Percentiles rank a stretch among this genome's conserved stretches.
Evolutionary conservation across 768 basidiomycete genomes (phyloP).

Genomic region (Xerocomellus intermedius): DNA sequence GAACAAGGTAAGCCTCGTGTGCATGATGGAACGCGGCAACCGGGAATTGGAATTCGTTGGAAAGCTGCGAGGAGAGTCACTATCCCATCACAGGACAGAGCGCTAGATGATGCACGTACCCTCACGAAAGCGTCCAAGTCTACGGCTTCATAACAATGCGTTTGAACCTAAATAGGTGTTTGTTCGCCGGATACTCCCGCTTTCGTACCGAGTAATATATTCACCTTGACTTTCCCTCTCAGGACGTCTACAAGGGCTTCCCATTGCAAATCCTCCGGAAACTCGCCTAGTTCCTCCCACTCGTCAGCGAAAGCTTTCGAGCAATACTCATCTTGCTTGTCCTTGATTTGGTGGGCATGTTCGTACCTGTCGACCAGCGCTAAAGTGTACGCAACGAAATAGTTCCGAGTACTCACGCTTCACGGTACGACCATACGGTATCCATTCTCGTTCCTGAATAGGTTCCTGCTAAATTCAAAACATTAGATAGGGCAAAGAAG

Average conservation of each 20-base stretch:
- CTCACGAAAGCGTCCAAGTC: constrained; percentile 68
- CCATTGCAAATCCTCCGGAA: constrained; percentile 71
- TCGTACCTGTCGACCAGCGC: constrained; percentile 43
- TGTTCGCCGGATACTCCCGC: background rate
- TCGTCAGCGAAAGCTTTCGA: constrained; percentile 43
- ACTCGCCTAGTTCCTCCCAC: constrained; percentile 48
- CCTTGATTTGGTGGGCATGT: constrained; percentile 60
- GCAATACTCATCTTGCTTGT: constrained; percentile 70
- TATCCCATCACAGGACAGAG: background rate
- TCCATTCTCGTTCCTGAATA: constrained; percentile 60
- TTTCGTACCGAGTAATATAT: background rate
- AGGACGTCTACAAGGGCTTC: constrained; percentile 69
- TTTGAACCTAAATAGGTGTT: constrained; percentile 37
- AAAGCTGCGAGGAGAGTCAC: constrained; percentile 41
- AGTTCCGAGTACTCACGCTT: constrained; percentile 36
- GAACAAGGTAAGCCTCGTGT: constrained; percentile 79
- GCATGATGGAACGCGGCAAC: constrained; percentile 79
- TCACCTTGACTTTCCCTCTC: constrained; percentile 71
- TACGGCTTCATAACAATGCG: constrained; percentile 60
- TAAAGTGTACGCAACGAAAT: background rate
- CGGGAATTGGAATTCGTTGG: constrained; percentile 80
- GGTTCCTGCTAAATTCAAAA: constrained; percentile 6
- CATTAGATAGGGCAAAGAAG: background rate
- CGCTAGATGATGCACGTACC: constrained; percentile 35
- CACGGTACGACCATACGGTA: constrained; percentile 62